These are phyloP conservation scores for Aegilops tauschii DNA, from an alignment of 176 grass and related monocot genomes.

Conservation along the genomic window DNA sequence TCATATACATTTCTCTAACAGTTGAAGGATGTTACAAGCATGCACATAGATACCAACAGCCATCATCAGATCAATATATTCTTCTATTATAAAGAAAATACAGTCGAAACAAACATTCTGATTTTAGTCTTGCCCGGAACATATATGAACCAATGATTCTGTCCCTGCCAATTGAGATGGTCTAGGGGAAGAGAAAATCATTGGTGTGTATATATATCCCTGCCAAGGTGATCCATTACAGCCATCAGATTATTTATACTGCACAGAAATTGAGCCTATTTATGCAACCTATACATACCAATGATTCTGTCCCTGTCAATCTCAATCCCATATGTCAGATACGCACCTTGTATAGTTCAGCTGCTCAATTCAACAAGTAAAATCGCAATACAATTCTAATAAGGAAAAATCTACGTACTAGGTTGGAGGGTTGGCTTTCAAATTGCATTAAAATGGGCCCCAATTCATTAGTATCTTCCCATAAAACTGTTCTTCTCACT, in stretches of 20 bases:
- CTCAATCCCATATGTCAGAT: neutral
- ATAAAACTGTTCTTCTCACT: neutral
- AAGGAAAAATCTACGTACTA: neutral
- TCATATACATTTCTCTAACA: neutral
- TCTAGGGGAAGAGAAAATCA: too few relatives aligned
- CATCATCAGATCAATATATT: too few relatives aligned
- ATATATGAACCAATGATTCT: too few relatives aligned
- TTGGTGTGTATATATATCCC: too few relatives aligned
- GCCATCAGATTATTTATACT: neutral
- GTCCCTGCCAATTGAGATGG: too few relatives aligned
- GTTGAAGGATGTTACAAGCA: neutral
- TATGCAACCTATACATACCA: neutral
- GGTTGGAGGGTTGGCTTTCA: neutral
- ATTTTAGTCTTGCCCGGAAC: too few relatives aligned
- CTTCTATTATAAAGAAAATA: neutral
- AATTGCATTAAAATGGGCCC: neutral
- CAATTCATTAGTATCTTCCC: neutral
- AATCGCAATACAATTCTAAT: neutral
- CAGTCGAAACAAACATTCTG: neutral
- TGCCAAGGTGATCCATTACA: too few relatives aligned
- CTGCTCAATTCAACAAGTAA: neutral
- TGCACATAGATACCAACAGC: too few relatives aligned
- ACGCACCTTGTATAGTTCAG: neutral
- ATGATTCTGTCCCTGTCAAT: neutral
- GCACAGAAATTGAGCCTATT: neutral